Percentiles rank a stretch among this genome's conserved stretches.
These are phyloP conservation scores for Melaleuca alternifolia DNA, from an alignment of 345 rosid species.

Conservation along the genomic window DNA sequence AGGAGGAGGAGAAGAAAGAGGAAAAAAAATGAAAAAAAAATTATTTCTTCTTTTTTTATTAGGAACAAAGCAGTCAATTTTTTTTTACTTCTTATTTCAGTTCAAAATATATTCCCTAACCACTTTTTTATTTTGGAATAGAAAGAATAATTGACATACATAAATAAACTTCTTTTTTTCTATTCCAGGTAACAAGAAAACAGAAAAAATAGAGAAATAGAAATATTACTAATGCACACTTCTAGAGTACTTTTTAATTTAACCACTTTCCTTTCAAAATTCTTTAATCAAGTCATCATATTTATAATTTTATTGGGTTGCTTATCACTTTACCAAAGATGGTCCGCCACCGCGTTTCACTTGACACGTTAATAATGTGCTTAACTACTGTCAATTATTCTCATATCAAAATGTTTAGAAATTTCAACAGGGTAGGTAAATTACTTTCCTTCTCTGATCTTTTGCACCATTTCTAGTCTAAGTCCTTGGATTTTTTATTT, in stretches of 20 bases:
- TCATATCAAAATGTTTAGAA: background rate
- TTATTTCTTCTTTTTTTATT: too few relatives aligned
- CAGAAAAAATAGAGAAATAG: too few relatives aligned
- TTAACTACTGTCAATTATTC: background rate
- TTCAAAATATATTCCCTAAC: too few relatives aligned
- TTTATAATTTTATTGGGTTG: background rate
- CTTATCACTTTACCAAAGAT: background rate
- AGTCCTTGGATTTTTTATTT: background rate
- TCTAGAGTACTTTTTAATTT: background rate
- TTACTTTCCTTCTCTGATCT: background rate
- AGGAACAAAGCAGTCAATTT: too few relatives aligned
- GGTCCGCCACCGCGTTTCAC: background rate
- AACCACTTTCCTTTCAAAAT: background rate
- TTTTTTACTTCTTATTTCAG: too few relatives aligned
- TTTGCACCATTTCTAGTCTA: background rate
- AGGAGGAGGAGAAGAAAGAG: too few relatives aligned
- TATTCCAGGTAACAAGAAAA: too few relatives aligned
- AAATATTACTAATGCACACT: background rate
- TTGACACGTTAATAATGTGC: background rate
- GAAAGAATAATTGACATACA: too few relatives aligned
- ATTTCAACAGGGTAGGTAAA: background rate
- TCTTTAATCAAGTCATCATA: background rate
- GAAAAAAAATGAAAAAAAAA: too few relatives aligned
- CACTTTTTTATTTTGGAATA: too few relatives aligned
- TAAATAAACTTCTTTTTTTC: too few relatives aligned